phyloP scores from a whole-genome alignment of 176 grass and related monocot genomes.

The Oryza meridionalis region DNA sequence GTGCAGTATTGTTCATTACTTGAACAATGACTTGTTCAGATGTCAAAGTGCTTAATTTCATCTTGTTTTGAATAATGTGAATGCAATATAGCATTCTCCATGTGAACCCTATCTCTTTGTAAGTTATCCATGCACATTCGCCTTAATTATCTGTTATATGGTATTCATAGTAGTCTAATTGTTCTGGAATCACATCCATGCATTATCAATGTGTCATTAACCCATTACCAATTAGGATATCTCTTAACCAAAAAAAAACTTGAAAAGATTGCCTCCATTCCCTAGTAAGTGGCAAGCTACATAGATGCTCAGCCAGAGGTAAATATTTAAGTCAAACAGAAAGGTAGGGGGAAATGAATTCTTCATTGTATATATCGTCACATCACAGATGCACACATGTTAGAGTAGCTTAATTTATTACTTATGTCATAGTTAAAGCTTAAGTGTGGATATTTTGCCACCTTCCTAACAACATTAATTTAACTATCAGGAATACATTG shows the following conservation, averaged over 20 bases:
- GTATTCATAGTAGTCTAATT: background rate
- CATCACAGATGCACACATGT: background rate
- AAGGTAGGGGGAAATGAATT: background rate
- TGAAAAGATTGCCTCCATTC: background rate
- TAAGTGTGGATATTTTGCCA: background rate
- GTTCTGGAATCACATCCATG: background rate
- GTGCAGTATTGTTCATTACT: conserved; percentile 19
- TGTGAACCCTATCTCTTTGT: background rate
- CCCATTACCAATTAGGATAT: background rate
- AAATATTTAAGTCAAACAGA: background rate
- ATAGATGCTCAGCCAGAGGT: background rate
- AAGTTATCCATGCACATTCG: background rate
- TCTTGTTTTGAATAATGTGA: conserved; percentile 12
- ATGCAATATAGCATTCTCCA: conserved; percentile 16
- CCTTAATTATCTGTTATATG: conserved; percentile 19
- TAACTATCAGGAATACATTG: conserved; percentile 23
- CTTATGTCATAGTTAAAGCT: background rate
- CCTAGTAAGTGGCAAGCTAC: background rate
- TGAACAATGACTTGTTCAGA: conserved; percentile 36
- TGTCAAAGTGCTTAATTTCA: background rate
- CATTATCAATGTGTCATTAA: background rate
- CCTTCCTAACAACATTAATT: background rate
- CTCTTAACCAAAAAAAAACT: background rate
- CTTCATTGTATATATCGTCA: background rate
- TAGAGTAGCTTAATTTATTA: background rate